These are phyloP conservation scores for Maudiozyma humilis DNA, from an alignment of 1,139 yeast genomes.

Conservation along the genomic window DNA sequence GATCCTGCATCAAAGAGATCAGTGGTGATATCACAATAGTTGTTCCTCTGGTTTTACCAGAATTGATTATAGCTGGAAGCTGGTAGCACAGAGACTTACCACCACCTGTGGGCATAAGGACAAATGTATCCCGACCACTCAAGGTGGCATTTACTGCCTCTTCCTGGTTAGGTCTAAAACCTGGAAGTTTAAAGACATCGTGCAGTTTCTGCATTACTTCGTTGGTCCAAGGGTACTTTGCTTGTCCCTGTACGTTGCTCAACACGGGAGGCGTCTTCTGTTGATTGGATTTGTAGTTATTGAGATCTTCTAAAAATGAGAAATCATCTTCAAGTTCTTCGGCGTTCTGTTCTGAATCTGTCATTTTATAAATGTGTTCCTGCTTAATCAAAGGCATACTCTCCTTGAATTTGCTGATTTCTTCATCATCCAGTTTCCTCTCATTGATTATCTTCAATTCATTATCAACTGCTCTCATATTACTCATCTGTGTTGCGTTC, in stretches of 20 bases:
- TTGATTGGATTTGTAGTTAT: not conserved
- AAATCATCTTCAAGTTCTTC: slow-evolving; percentile 20
- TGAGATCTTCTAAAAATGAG: slow-evolving; percentile 13
- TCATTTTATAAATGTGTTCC: slow-evolving; percentile 5
- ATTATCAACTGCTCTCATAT: slow-evolving; percentile 27
- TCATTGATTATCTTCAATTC: slow-evolving; percentile 29
- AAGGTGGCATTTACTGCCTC: slow-evolving; percentile 82
- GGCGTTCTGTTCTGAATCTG: slow-evolving; percentile 1
- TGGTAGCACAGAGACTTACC: slow-evolving; percentile 96
- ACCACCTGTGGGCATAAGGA: slow-evolving; percentile 98
- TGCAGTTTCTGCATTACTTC: slow-evolving; percentile 58
- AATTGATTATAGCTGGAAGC: slow-evolving; percentile 74
- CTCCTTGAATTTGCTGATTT: slow-evolving; percentile 8
- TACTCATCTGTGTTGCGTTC: slow-evolving; percentile 19
- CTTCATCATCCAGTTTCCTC: slow-evolving; percentile 18
- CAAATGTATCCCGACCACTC: slow-evolving; percentile 80
- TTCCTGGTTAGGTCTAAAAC: slow-evolving; percentile 75
- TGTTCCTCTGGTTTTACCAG: slow-evolving; percentile 72
- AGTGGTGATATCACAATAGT: slow-evolving; percentile 92
- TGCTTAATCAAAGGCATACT: slow-evolving; percentile 11
- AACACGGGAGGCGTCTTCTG: not conserved
- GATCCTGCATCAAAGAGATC: slow-evolving; percentile 96
- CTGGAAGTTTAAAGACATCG: slow-evolving; percentile 51
- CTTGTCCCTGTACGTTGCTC: slow-evolving; percentile 1
- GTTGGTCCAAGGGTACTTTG: slow-evolving; percentile 46